Conservation (phyloP, 78 protist genomes). For the Dictyostelium capitatum region DNA sequence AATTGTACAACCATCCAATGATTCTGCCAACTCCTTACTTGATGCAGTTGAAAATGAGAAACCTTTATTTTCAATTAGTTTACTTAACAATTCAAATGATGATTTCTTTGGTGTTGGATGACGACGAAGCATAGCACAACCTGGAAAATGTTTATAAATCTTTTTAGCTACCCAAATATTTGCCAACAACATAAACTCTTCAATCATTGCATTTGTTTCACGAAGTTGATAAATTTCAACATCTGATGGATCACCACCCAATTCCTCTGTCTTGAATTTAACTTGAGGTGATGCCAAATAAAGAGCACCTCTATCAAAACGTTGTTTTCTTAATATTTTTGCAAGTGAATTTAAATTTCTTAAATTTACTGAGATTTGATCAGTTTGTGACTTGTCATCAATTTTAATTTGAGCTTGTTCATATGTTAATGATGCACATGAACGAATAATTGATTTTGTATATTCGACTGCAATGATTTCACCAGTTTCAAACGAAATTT, state of each 20-base stretch:
- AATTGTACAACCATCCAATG: conserved; percentile 70
- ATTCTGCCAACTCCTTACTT: conserved; percentile 73
- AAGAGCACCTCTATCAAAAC: conserved; percentile 92
- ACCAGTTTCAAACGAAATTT: conserved; percentile 50
- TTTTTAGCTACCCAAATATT: conserved; percentile 93
- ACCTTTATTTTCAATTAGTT: conserved; percentile 76
- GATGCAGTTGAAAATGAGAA: conserved; percentile 35
- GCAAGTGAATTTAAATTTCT: conserved; percentile 15
- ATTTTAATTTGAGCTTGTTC: conserved; percentile 88
- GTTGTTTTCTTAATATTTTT: conserved; percentile 22
- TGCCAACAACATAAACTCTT: conserved; percentile 98
- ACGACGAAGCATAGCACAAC: conserved; percentile 90
- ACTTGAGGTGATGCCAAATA: conserved; percentile 93
- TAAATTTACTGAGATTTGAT: conserved; percentile 24
- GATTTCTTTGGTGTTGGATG: conserved; percentile 82
- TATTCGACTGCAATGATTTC: conserved; percentile 72
- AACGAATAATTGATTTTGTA: conserved; percentile 91
- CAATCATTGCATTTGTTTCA: conserved; percentile 90
- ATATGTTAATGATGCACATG: conserved; percentile 93
- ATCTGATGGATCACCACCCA: conserved; percentile 88
- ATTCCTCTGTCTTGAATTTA: conserved; percentile 89
- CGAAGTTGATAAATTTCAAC: conserved; percentile 79
- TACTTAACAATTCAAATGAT: conserved; percentile 52
- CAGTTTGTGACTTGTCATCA: conserved; percentile 60
- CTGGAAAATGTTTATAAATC: conserved; percentile 85